A percentile compares a stretch with the other conserved stretches of the same genome.
Conservation (phyloP, 164 flowering plant genomes). For the Annona cherimola region DNA sequence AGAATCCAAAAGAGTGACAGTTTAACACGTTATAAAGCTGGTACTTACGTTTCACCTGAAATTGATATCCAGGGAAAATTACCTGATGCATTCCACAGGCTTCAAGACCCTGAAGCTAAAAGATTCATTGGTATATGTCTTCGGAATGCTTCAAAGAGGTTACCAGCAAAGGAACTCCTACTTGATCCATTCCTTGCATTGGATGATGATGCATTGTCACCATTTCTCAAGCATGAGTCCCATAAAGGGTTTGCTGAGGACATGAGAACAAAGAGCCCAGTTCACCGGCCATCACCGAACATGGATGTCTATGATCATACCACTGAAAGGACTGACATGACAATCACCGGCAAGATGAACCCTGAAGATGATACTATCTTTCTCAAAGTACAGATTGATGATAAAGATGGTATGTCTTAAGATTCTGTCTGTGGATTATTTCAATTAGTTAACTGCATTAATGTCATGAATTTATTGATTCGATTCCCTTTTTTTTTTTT, state of each 20-base stretch:
- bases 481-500: too few species aligned
- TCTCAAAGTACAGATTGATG: slow-evolving; percentile 68
- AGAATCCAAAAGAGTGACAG: background rate
- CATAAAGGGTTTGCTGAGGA: background rate
- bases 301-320: background rate
- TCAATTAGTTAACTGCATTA: too few species aligned
- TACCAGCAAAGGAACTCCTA: slow-evolving; percentile 60
- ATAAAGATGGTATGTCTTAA: slow-evolving; percentile 44
- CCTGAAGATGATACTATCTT: slow-evolving; percentile 57
- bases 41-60: background rate
- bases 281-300: background rate
- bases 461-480: too few species aligned
- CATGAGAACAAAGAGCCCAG: background rate
- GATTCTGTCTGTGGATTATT: background rate
- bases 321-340: slow-evolving; percentile 36
- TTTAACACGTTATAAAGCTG: background rate
- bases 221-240: background rate
- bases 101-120: slow-evolving; percentile 54
- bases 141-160: slow-evolving; percentile 51
- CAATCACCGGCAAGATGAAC: slow-evolving; percentile 67
- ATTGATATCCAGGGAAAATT: slow-evolving; percentile 55
- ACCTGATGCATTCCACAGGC: slow-evolving; percentile 58
- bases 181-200: slow-evolving; percentile 59
- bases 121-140: slow-evolving; percentile 65
- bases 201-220: slow-evolving; percentile 27